Evolutionary conservation across 2,329 filamentous ascomycete genomes (phyloP).

Genomic region (Cercospora sp.): DNA sequence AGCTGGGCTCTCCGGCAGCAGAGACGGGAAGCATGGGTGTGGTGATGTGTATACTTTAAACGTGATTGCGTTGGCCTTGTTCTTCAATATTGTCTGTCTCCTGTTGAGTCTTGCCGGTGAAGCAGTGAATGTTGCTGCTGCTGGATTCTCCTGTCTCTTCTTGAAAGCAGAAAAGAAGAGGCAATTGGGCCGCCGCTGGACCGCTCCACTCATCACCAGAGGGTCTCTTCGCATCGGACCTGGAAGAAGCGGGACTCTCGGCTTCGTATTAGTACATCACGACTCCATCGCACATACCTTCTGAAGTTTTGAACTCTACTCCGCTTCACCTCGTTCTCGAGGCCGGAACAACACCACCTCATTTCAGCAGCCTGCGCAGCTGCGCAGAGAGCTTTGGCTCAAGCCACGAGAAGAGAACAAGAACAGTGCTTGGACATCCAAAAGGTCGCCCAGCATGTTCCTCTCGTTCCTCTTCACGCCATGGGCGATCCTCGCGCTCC

Average conservation of each 20-base stretch:
- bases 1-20: background rate
- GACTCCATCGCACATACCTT: background rate
- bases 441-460: constrained; percentile 35
- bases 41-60: background rate
- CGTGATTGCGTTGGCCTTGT: background rate
- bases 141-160: background rate
- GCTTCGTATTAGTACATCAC: background rate
- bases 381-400: background rate
- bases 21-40: background rate
- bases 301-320: background rate
- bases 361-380: background rate
- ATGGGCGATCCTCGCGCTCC: constrained; percentile 50
- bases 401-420: background rate
- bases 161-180: background rate
- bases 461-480: constrained; percentile 47
- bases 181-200: background rate
- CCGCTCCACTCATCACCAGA: background rate
- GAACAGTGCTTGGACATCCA: background rate
- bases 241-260: constrained; percentile 3
- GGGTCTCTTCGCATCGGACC: background rate
- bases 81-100: background rate
- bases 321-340: background rate
- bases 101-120: background rate
- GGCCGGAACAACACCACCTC: background rate
- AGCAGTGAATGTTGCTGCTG: background rate